Conservation (phyloP, 441 rosid genomes). For the Adansonia grandidieri region DNA sequence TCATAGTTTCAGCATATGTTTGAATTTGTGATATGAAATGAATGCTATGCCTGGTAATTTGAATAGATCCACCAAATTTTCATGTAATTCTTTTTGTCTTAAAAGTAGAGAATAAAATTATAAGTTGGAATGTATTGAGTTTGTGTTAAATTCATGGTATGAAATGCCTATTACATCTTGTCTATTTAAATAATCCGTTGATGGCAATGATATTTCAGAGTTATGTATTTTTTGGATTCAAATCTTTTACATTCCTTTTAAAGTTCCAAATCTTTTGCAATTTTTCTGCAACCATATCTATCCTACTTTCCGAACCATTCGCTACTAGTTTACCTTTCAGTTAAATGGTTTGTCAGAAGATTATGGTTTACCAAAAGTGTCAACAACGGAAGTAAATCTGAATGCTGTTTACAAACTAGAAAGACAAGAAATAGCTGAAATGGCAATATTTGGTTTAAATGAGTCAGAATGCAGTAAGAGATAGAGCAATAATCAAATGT, state of each 20-base stretch:
- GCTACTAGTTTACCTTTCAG: neutral
- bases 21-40: too few species aligned
- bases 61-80: too few species aligned
- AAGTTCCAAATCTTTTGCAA: slow-evolving; percentile 1
- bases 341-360: neutral
- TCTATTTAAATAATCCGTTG: neutral
- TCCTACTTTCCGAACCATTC: slow-evolving; percentile 8
- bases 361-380: neutral
- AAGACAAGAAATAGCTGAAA: neutral
- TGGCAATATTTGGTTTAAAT: neutral
- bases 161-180: neutral
- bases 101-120: neutral
- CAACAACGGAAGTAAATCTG: slow-evolving; percentile 13
- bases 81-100: neutral
- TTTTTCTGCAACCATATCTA: neutral
- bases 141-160: neutral
- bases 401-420: slow-evolving; percentile 8
- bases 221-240: neutral
- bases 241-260: slow-evolving; percentile 8
- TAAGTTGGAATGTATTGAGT: slow-evolving; percentile 5
- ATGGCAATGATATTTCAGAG: neutral
- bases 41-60: too few species aligned
- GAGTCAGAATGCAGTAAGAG: neutral
- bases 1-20: too few species aligned
- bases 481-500: neutral